Percentiles rank a stretch among this genome's conserved stretches.
Conservation (phyloP, 179 eudicot species). For the Spergularia azorica region DNA sequence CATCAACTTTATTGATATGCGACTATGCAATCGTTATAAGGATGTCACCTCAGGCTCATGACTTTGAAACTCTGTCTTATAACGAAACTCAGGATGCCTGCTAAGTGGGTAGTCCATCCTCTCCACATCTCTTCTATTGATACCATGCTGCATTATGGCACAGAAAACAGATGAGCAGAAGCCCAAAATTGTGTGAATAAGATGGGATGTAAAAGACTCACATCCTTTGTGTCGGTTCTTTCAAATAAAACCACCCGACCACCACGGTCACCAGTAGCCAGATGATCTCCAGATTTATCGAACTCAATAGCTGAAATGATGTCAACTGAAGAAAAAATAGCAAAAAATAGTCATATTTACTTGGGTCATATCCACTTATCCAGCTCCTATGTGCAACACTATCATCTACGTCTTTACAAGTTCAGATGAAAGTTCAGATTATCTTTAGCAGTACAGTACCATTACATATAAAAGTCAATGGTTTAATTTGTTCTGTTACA, state of each 20-base stretch:
- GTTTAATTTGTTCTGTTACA: not conserved
- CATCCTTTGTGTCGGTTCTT: slow-evolving; percentile 54
- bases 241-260: slow-evolving; percentile 60
- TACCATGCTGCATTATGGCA: slow-evolving; percentile 54
- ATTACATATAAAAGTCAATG: not conserved
- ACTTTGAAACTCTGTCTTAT: slow-evolving; percentile 95
- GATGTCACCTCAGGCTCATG: slow-evolving; percentile 84
- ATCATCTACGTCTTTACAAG: not conserved
- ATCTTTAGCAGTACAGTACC: not conserved
- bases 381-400: not conserved
- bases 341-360: slow-evolving; percentile 2
- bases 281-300: slow-evolving; percentile 55
- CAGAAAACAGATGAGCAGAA: slow-evolving; percentile 3
- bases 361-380: too few relatives aligned
- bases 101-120: slow-evolving; percentile 56
- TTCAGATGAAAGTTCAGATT: not conserved
- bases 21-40: slow-evolving; percentile 10
- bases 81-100: slow-evolving; percentile 89
- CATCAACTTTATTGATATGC: not conserved
- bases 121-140: slow-evolving; percentile 74
- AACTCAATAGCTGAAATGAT: slow-evolving; percentile 58
- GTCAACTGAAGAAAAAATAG: slow-evolving; percentile 42
- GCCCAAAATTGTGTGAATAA: not conserved
- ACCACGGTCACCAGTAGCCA: slow-evolving; percentile 61
- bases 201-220: slow-evolving; percentile 25